Evolutionary conservation across 2,329 filamentous ascomycete genomes (phyloP), one percentile per base, ranked within the genome.

Genomic region (Fusarium pseudonygamai): DNA sequence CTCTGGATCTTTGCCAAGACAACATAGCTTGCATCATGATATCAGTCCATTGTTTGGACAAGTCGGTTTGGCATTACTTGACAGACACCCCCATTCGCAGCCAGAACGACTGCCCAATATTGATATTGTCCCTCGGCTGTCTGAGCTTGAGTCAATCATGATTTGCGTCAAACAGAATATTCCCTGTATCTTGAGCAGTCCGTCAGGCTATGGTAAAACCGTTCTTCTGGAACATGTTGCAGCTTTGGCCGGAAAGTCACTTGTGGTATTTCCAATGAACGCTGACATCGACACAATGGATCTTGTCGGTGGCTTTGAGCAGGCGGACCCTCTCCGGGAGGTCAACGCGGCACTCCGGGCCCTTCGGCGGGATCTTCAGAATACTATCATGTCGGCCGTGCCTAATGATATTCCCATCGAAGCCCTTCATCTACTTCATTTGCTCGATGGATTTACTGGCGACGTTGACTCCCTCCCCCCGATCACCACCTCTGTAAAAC

Each of bases 201-300:
- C 93, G 5, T 93, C 96, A 1, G 96, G 95, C 1, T 92, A 91
- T 73, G 96, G 96, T 34, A 99, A 99, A 82, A 96, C 94, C 3
- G 89, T 90, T 10, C 86, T 97, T 10, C 84, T 99, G 20, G 88
- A 92, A 67, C 92, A 96, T 72, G 87, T 97, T 34, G 95, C 96
- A n/a, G 91, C 93, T 18, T 84, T 93, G 30, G 90, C 90, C 46
- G 96, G 96, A 30, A 92, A 92, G 62, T 87, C 90, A 3, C 85
- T 98, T 7, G 89, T 95, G 37, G 93, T 94, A 22, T 93, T 98
- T 77, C 91, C 95, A 2, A 90, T 99, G 83, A 99, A 97, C 79
- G 92, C 95, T 12, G 97, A 99, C 77, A 93, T 97, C 49, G 96
- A 99, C 81, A 95, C 96, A 2, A 97, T 97, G 91, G 96, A 99